Base-by-base conservation (phyloP, 2,329 filamentous ascomycete genomes). In the Penicillium capsulatum region DNA sequence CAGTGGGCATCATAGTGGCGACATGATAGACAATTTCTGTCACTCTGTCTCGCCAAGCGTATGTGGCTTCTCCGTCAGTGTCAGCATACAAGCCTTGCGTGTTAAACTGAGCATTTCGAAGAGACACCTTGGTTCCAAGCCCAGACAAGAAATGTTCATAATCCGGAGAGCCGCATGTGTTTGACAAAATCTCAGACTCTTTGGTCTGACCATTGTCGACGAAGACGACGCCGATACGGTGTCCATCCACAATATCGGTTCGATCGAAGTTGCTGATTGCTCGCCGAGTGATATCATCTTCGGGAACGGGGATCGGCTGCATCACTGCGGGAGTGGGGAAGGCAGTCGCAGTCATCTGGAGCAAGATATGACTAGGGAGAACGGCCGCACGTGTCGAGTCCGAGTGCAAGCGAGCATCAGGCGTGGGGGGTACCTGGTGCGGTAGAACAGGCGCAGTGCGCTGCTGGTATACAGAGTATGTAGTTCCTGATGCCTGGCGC, bases 11-110 rank as follows among this genome's bases (percentile, higher is more conserved):
- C 75, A 97, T 89, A 3, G 91, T 98, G 4, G 86, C 88, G 38
- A 97, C 83, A 61, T 97, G 92, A 65, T 94, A 98, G 19, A 97
- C 84, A 31, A 98, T 86, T 62, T 97, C 92, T 4, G 90, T 92
- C 41, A 96, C 88, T 30, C 90, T 79, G 61, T 97, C 92, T 45
- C 90, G 85, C 90, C 92, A 98, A 57, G 87, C 91, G 59, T 91
- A 90, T 0, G 90, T 88, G 63, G 85, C 88, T 56, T 90, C 79
- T 20, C 92, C 92, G 63, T 98, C 92, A 2, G 75, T 74, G 55
- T 91, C 83, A 51, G 82, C 77, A 61, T 97, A 90, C 17, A 98
- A 71, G 3, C 92, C 92, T 57, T 96, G 91, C 0, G 90, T 89
- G 57, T 98, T 97, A 70, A 95, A 94, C 15, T 79, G 84, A 7